Percentiles rank a stretch among this genome's conserved stretches.
Conservation (phyloP, 352 stramenopile species). For the Phytopythium helicoides region DNA sequence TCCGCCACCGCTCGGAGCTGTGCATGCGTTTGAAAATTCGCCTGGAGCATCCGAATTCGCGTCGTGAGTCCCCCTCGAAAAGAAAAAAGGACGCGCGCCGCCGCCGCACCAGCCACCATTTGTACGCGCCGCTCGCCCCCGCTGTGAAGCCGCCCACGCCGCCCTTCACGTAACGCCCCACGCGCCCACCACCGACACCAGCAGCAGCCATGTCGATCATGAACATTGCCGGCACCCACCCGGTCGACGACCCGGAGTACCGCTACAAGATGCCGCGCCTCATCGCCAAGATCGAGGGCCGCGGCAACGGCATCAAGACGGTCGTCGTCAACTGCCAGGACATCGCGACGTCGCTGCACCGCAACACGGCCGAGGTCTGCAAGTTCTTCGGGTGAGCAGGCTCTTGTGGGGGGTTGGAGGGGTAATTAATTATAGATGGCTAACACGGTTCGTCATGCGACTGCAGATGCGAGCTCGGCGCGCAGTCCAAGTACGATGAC, state of each 20-base stretch:
- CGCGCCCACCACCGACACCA: conserved; percentile 7
- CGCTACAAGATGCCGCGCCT: conserved; percentile 99
- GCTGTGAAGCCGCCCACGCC: conserved; percentile 28
- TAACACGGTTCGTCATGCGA: too few species aligned
- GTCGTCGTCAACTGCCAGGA: conserved; percentile 98
- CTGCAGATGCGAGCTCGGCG: conserved; percentile 91
- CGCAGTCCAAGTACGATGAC: conserved; percentile 97
- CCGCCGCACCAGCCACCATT: conserved; percentile 41
- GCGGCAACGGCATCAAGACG: conserved; percentile 99
- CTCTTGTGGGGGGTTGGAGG: too few species aligned
- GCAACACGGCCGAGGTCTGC: conserved; percentile 94
- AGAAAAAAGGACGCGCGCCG: conserved; percentile 57
- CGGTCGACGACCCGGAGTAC: conserved; percentile 94
- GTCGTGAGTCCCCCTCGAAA: conserved; percentile 68
- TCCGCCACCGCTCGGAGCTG: conserved; percentile 37
- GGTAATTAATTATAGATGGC: too few species aligned
- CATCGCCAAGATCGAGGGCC: conserved; percentile 97
- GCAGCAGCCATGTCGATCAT: conserved; percentile 76
- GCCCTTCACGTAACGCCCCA: conserved; percentile 24
- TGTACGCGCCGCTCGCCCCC: conserved; percentile 8
- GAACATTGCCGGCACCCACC: conserved; percentile 88
- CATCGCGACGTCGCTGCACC: conserved; percentile 92
- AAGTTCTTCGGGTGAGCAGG: conserved; percentile 98
- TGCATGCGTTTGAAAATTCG: conserved; percentile 89
- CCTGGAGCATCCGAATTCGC: conserved; percentile 73